Evolutionary conservation across 1,284 basidiomycete species (phyloP), one percentile per base, ranked within the genome.

Genomic region (Fomitopsis betulina): DNA sequence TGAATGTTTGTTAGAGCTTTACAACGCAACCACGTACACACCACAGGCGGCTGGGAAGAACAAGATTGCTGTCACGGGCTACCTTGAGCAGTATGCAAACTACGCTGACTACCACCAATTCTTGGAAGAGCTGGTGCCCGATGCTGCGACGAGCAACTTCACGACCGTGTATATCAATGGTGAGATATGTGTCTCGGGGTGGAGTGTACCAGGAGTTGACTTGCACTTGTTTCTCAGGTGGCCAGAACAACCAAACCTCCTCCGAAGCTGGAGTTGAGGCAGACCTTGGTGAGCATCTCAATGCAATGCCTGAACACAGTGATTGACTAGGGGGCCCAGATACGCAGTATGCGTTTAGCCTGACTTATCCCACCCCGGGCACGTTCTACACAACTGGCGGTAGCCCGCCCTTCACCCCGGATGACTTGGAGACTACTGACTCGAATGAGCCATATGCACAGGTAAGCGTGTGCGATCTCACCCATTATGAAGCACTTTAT

Each of bases 401-500:
- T 21, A 70, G 69, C 2, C 83, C 85, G 4, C 85, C 86, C 7
- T 87, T 81, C 71, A 75, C 69, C 21, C 77, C 84, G 2, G 84
- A 87, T 60, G 47, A 57, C 0, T 37, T 43, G 0, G 70, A 67
- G 2, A 62, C 74, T 1, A 73, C 63, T 0, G 71, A 88, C 62
- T 77, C 78, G 1, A 89, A 89, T 58, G 89, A 91, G 66, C 86
- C 87, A 13, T 89, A 88, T 62, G 58, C 67, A 17, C 70, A 78
- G 10, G 81, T 83, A 49, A 38, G 76, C 7, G 17, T n/a, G 21
- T 37, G 6, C 17, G 38, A n/a, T 33, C 17, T 9, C 2, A 23
- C 9, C n/a, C 53, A 23, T 23, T 23, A 6, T 4, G 13, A 30
- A 30, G 27, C 27, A 30, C 27, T 30, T 8, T 1, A 12, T 38